Base-by-base conservation (phyloP, 2,329 filamentous ascomycete species). In the Neofusicoccum laricinum region DNA sequence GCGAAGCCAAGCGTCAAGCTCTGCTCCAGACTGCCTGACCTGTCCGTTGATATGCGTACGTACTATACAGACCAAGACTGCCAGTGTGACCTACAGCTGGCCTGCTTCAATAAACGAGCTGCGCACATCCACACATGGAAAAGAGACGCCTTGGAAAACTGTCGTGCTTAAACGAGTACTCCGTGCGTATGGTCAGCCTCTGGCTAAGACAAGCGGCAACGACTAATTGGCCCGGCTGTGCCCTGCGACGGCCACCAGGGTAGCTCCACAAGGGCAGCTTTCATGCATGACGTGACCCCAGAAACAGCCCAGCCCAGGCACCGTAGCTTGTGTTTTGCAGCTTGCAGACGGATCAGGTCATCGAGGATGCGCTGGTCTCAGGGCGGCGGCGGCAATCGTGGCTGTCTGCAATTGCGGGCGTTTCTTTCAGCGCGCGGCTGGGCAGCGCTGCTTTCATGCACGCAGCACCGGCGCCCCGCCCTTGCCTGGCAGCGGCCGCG, bases 251-350 rank as follows among this genome's bases (percentile, higher is more conserved):
- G 38, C 55, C 21, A 14, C 55, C 55, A 59, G 55, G 55, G 25
- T 59, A 59, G 55, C 55, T 59, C 55, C 55, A 59, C 55, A 46
- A 34, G 41, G 40, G 41, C 21, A 59, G 55, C 55, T 59, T 19
- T 58, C 55, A 34, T 59, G 55, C 55, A 59, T 59, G 55, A 59
- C 55, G 55, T 46, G 55, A 59, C 55, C 55, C 55, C 55, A 46
- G 55, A 59, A 59, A 59, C 55, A 59, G 55, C 55, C 41, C 55
- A 59, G 55, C 55, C 55, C 55, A 59, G 55, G 55, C 55, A 59
- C 55, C 55, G 55, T 46, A 40, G 55, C 40, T 59, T 59, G 30
- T 59, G 55, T 48, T 59, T 34, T 59, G 55, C 55, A 59, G 40
- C 55, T 19, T 36, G 25, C 25, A 15, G 41, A 21, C 55, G 55